phyloP scores from a whole-genome alignment of 2,329 filamentous ascomycete species.

The Sporothrix humicola region DNA sequence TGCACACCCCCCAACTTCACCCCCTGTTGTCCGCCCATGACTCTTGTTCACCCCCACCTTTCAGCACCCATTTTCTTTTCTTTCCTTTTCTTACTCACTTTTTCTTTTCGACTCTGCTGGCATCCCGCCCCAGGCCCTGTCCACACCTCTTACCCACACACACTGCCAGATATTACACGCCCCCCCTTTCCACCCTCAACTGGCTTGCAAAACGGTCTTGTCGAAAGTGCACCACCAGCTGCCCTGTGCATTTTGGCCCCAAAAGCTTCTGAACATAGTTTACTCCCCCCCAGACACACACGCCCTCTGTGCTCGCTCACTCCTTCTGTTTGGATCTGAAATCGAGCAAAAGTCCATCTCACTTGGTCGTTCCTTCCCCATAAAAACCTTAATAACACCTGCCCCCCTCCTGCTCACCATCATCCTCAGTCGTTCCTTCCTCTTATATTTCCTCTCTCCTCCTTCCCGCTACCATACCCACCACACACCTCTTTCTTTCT shows the following conservation, averaged over 20 bases:
- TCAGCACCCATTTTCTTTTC: conserved; percentile 8
- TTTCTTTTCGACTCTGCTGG: not conserved
- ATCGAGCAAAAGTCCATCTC: conserved; percentile 21
- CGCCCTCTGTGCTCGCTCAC: not conserved
- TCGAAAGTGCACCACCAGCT: conserved; percentile 20
- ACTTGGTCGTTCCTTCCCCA: conserved; percentile 23
- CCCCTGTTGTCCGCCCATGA: not conserved
- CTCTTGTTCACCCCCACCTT: conserved; percentile 19
- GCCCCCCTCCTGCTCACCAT: conserved; percentile 25
- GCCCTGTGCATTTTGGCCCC: conserved; percentile 20
- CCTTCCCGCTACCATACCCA: not conserved
- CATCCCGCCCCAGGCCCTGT: conserved; percentile 14
- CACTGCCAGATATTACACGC: conserved; percentile 15
- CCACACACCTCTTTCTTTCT: not conserved
- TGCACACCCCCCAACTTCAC: not conserved
- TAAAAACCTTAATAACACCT: conserved; percentile 30
- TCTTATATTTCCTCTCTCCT: not conserved
- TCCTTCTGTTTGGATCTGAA: conserved; percentile 20
- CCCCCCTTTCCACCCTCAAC: conserved; percentile 21
- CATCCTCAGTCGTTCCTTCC: not conserved
- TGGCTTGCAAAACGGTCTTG: not conserved
- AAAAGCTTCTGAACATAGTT: not conserved
- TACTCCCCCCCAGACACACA: not conserved
- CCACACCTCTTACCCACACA: conserved; percentile 10
- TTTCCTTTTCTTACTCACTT: not conserved